Base-by-base conservation (phyloP, 2,329 filamentous ascomycete genomes). In the Sphaerostilbella broomeana region DNA sequence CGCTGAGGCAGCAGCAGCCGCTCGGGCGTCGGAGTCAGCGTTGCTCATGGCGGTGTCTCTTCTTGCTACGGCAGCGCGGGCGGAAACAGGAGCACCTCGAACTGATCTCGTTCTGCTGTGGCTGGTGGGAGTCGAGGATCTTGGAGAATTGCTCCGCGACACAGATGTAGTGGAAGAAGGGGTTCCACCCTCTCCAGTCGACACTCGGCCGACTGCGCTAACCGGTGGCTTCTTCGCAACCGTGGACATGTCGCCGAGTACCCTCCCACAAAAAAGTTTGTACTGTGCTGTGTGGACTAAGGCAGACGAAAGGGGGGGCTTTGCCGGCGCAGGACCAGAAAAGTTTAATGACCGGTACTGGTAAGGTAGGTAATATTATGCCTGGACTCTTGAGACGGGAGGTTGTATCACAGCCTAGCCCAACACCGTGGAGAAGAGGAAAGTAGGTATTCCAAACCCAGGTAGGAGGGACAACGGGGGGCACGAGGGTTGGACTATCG, bases 1-100 rank as follows among this genome's bases (percentile, higher is more conserved):
- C 41, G 85, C 68, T 12, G 85, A 81, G 28, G 86, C 72, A 46
- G 84, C 81, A 46, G 84, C 81, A 62, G 92, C 87, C 13, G 86
- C 87, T 51, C 84, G 80, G 46, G 81, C 80, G 36, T 89, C 84
- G 48, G 87, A 75, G 40, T 86, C 80, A 22, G 69, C 69, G 44
- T 74, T 72, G 43, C 54, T 55, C 35, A 71, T 64, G 28, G 61
- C 56, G 33, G 67, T 67, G 46, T 69, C 63, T 47, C 72, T 74
- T 49, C 83, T 77, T 49, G 76, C 74, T 30, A 77, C 78, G 38
- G 82, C 79, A 38, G 81, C 81, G 52, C 85, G 80, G 44, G 84
- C 84, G 45, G 85, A 86, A 16, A 86, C 75, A 21, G 81, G 77
- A n/a, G 74, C 75, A 39, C 72, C 73, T 53, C 84, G 78, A 45